Base-by-base conservation (phyloP, 2,329 filamentous ascomycete genomes). In the Ceratocystis destructans region DNA sequence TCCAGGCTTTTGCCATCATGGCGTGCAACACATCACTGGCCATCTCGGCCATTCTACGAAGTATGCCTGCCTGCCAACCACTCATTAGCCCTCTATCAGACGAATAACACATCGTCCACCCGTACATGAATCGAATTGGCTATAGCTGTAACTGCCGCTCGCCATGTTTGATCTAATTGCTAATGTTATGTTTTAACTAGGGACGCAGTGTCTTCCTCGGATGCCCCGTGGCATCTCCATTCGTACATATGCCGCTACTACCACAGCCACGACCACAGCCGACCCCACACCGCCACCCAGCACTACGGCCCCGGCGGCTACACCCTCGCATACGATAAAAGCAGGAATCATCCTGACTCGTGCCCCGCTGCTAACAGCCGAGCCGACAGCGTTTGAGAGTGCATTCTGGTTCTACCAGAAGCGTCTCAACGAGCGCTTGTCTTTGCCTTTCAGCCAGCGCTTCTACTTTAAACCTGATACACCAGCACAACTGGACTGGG, bases 401-500 rank as follows among this genome's bases (percentile, higher is more conserved):
- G 82, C 93, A 70, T 97, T 88, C 78, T 96, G 88, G 80, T 91
- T 99, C 75, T 99, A 99, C 79, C 94, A 99, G 79, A 93, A 93
- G 72, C 90, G 94, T 15, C 82, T 99, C 68, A 96, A 97, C 76
- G 94, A 99, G 80, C 89, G 94, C 55, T 82, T 96, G 64, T 86
- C 87, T 22, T 82, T 94, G 3, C 89, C 92, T 1, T 99, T 97
- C 76, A 88, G 88, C 66, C 85, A 89, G 70, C 89, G 89, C 74
- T 94, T 97, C 78, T 99, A 96, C 82, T 96, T 92, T 83, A 96
- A 96, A 80, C 86, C 86, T 71, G 89, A 90, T 73, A 96, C 92
- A 10, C 87, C 91, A 1, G 82, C 85, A 7, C 89, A 92, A 70
- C 80, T 90, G 63, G 92, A 96, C 78, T 97, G 91, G 90, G 89